These are phyloP conservation scores for Protomyces lactucae-debilis DNA, from an alignment of 1,139 yeast genomes.

Conservation along the genomic window DNA sequence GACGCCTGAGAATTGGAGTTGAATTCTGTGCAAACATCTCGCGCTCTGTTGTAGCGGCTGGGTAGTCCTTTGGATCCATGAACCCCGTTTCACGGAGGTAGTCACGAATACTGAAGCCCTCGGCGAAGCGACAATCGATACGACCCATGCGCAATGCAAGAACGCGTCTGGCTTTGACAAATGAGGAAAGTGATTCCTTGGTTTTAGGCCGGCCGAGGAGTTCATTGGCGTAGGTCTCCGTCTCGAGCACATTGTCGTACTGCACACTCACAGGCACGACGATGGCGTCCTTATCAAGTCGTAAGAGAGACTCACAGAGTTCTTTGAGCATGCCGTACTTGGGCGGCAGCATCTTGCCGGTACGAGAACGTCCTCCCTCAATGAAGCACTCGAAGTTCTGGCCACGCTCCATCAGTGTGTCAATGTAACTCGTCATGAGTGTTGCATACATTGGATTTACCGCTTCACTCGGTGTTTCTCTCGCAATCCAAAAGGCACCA, in stretches of 20 bases:
- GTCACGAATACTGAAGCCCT: conserved; percentile 43
- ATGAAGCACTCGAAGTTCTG: conserved; percentile 59
- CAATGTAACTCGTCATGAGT: conserved; percentile 51
- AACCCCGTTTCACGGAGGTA: conserved; percentile 38
- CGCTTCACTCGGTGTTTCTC: conserved; percentile 49
- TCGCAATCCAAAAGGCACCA: conserved; percentile 45
- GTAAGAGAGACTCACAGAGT: conserved; percentile 37
- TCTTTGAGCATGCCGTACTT: conserved; percentile 61
- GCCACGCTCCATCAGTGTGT: conserved; percentile 50
- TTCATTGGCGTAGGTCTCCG: conserved; percentile 59
- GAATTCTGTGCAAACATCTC: conserved; percentile 31
- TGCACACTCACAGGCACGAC: conserved; percentile 59
- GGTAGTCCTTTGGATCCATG: conserved; percentile 31
- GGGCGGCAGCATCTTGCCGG: conserved; percentile 60
- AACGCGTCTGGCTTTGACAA: conserved; percentile 41
- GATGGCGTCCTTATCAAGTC: conserved; percentile 46
- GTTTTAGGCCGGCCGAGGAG: conserved; percentile 57
- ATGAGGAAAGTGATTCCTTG: conserved; percentile 41
- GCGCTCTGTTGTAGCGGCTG: conserved; percentile 26
- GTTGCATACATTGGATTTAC: conserved; percentile 47
- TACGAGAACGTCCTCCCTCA: conserved; percentile 64
- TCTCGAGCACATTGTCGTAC: conserved; percentile 63
- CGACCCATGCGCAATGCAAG: conserved; percentile 43
- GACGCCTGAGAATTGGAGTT: conserved; percentile 39
- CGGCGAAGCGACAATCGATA: conserved; percentile 44